Base-by-base conservation (phyloP, 1,284 basidiomycete species). In the Caloboletus firmus region DNA sequence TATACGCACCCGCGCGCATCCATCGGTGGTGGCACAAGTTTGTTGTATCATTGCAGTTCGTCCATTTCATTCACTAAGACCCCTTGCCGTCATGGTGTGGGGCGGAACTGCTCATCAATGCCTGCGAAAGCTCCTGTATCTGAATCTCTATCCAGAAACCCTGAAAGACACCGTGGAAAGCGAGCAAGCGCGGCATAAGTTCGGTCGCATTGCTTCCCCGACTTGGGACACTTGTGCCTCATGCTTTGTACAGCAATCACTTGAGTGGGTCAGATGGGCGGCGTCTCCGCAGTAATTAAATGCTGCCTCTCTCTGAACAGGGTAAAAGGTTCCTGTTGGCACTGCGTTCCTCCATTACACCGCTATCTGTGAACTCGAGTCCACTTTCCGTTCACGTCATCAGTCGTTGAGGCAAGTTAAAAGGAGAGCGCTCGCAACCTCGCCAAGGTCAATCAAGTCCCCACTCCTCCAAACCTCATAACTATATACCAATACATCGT, bases 401-500 rank as follows among this genome's bases (percentile, higher is more conserved):
- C 20, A 39, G 20, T 39, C n/a, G 4, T 32, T 1, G 31, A 32
- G 20, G 18, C 41, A 7, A 49, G 42, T 54, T 51, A 54, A 65
- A 63, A 52, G 41, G 46, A 11, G 11, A 10, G n/a, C 26, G 2
- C n/a, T 11, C 4, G 10, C n/a, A 5, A 7, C 13, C n/a, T 24
- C 34, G 4, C 17, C 15, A n/a, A 17, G 18, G 5, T 11, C 35
- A 20, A 17, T 6, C 13, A 36, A 31, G 9, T 10, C n/a, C 9
- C 35, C 31, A 40, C 13, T n/a, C 8, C 32, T 3, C 20, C 39
- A 2, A 22, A 26, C 24, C 30, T 17, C 45, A 32, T 11, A 17
- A 13, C 24, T 9, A 7, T 18, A 40, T 28, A 8, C 34, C 13
- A 22, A 1, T 18, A 24, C 44, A 31, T 22, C 36, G 69, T 67